phyloP scores from a whole-genome alignment of 768 basidiomycete species.

The Leccinellum rugosiceps region DNA sequence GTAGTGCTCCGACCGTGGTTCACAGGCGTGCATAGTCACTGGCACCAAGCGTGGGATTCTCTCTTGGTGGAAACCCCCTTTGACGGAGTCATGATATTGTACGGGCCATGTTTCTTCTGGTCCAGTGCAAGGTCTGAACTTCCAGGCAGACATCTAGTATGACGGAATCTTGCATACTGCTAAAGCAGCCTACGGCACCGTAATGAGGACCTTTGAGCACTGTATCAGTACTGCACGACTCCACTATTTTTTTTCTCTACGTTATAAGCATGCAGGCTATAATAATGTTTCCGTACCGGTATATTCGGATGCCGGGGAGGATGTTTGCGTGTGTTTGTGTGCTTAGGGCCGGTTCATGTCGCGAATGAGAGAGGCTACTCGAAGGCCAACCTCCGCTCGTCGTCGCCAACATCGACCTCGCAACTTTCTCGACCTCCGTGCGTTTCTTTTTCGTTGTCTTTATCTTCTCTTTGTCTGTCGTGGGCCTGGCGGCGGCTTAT shows the following conservation, averaged over 20 bases:
- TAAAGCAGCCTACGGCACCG: slow-evolving; percentile 20
- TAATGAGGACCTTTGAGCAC: slow-evolving; percentile 28
- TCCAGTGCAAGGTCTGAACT: slow-evolving; percentile 10
- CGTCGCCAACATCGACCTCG: slow-evolving; percentile 29
- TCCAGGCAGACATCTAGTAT: slow-evolving; percentile 10
- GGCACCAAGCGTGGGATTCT: slow-evolving; percentile 55
- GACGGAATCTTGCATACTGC: slow-evolving; percentile 31
- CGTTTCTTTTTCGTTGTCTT: slow-evolving; percentile 9
- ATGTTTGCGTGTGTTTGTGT: slow-evolving; percentile 31
- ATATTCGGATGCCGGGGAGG: not conserved
- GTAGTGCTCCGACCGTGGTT: slow-evolving; percentile 47
- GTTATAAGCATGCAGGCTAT: slow-evolving; percentile 21
- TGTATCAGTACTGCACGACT: slow-evolving; percentile 33
- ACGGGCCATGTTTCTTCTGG: slow-evolving; percentile 5
- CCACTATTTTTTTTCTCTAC: slow-evolving; percentile 13
- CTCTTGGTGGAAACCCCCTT: slow-evolving; percentile 51
- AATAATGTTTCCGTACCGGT: slow-evolving; percentile 24
- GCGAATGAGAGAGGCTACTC: slow-evolving; percentile 18
- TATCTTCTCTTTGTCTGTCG: not conserved
- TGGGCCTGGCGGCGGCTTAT: slow-evolving; percentile 17
- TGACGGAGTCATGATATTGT: slow-evolving; percentile 28
- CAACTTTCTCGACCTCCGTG: slow-evolving; percentile 16
- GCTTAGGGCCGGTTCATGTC: slow-evolving; percentile 34
- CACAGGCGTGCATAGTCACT: slow-evolving; percentile 43
- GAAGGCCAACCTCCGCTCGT: slow-evolving; percentile 26